phyloP scores from a whole-genome alignment of 495 filamentous ascomycete genomes.

The Cercophora scortea region DNA sequence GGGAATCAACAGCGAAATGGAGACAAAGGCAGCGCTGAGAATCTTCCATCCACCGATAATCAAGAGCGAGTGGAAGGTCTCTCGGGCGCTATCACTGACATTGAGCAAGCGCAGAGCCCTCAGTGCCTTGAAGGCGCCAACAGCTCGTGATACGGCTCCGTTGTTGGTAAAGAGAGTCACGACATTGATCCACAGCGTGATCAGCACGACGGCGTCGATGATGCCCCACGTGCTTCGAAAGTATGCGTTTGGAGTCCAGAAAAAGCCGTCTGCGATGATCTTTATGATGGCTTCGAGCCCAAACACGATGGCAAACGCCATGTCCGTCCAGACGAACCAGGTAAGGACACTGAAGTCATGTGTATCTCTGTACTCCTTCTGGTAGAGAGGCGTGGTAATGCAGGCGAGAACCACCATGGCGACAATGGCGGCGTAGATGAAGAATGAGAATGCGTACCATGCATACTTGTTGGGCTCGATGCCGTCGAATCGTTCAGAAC shows the following conservation, averaged over 20 bases:
- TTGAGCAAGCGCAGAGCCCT: slow-evolving; percentile 87
- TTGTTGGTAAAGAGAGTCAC: slow-evolving; percentile 68
- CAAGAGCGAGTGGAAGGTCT: slow-evolving; percentile 95
- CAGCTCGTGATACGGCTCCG: slow-evolving; percentile 74
- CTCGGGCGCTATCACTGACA: slow-evolving; percentile 89
- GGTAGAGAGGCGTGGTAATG: slow-evolving; percentile 88
- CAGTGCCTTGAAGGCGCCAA: slow-evolving; percentile 98
- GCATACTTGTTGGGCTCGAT: slow-evolving; percentile 75
- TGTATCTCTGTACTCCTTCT: slow-evolving; percentile 66
- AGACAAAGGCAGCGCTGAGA: slow-evolving; percentile 72
- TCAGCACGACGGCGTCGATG: slow-evolving; percentile 86
- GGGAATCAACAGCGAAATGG: slow-evolving; percentile 86
- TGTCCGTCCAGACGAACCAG: slow-evolving; percentile 92
- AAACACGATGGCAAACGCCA: slow-evolving; percentile 84
- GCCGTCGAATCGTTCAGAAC: slow-evolving; percentile 76
- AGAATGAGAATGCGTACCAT: slow-evolving; percentile 88
- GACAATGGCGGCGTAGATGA: slow-evolving; percentile 91
- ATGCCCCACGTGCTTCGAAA: slow-evolving; percentile 95
- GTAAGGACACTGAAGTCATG: slow-evolving; percentile 36
- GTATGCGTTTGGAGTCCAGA: slow-evolving; percentile 96
- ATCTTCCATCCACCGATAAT: slow-evolving; percentile 91
- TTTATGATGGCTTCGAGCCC: slow-evolving; percentile 85
- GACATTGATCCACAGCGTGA: slow-evolving; percentile 96
- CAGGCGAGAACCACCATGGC: slow-evolving; percentile 96
- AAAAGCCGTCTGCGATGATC: slow-evolving; percentile 90